phyloP scores from a whole-genome alignment of 805 yeast genomes.

The Lachancea meyersii region DNA sequence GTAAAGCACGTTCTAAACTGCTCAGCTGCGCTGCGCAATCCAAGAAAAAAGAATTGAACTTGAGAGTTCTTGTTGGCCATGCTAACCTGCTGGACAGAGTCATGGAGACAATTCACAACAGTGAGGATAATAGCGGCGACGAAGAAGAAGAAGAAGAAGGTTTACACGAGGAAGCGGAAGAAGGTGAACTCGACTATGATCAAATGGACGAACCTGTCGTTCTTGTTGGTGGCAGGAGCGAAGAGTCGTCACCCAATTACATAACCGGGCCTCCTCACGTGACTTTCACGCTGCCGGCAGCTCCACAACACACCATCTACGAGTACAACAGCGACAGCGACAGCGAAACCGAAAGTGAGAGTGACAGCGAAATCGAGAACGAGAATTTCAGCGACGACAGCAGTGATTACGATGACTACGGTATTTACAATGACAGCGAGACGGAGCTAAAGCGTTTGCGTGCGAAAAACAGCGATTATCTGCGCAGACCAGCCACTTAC shows the following conservation, averaged over 20 bases:
- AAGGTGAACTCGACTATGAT: conserved; percentile 5
- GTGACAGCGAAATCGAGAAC: neutral
- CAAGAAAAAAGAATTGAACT: conserved; percentile 20
- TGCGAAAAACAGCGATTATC: neutral
- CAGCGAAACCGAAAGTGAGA: conserved; percentile 4
- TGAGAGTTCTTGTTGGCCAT: conserved; percentile 30
- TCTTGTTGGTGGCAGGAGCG: neutral
- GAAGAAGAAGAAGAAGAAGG: conserved; percentile 13
- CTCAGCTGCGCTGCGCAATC: conserved; percentile 16
- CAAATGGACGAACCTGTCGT: neutral
- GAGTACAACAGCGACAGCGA: conserved; percentile 7
- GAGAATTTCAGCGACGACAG: conserved; percentile 4
- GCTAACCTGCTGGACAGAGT: conserved; percentile 30
- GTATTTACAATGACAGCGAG: neutral
- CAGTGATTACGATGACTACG: neutral
- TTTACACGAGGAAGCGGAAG: too few species aligned
- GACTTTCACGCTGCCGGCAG: conserved; percentile 5
- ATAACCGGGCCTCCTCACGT: conserved; percentile 1
- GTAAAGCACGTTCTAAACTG: conserved; percentile 23
- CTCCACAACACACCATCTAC: conserved; percentile 13
- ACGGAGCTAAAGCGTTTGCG: neutral
- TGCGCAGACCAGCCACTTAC: conserved; percentile 4
- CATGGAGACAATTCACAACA: conserved; percentile 18
- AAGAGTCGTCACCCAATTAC: neutral
- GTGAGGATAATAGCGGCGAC: conserved; percentile 5